These are phyloP conservation scores for Cenchrus fungigraminus DNA, from an alignment of 176 grass and related monocot species.

Conservation along the genomic window DNA sequence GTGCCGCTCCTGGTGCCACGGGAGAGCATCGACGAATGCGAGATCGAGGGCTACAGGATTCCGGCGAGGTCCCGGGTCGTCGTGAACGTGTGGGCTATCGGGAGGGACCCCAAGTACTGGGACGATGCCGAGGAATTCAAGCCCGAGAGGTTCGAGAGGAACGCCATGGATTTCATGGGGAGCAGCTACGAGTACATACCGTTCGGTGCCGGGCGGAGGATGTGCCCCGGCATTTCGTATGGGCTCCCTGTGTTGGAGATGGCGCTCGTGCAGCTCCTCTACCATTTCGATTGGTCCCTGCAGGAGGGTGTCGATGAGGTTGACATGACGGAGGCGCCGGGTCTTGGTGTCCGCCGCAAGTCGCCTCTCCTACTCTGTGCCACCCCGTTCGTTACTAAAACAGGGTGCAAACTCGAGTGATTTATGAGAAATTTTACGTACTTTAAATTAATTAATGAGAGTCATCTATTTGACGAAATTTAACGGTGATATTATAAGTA, in stretches of 20 bases:
- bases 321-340: background rate
- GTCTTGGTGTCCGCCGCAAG: background rate
- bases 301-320: background rate
- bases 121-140: constrained; percentile 4
- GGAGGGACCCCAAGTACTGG: background rate
- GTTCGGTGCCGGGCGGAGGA: background rate
- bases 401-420: background rate
- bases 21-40: constrained; percentile 9
- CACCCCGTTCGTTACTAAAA: background rate
- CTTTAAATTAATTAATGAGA: no score
- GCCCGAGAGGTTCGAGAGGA: background rate
- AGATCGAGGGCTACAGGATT: constrained; percentile 49
- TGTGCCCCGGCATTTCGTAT: background rate
- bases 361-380: background rate
- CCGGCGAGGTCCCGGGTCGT: background rate
- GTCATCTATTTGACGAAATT: no score
- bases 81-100: constrained; percentile 1
- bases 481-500: no score
- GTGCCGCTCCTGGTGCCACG: constrained; percentile 45
- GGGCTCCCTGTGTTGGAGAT: background rate
- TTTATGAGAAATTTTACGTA: no score
- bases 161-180: background rate
- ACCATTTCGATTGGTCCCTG: background rate
- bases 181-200: constrained; percentile 8
- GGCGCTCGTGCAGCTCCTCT: background rate